These are phyloP conservation scores for Magnusiomyces magnusii DNA, from an alignment of 1,139 yeast species.

Conservation along the genomic window DNA sequence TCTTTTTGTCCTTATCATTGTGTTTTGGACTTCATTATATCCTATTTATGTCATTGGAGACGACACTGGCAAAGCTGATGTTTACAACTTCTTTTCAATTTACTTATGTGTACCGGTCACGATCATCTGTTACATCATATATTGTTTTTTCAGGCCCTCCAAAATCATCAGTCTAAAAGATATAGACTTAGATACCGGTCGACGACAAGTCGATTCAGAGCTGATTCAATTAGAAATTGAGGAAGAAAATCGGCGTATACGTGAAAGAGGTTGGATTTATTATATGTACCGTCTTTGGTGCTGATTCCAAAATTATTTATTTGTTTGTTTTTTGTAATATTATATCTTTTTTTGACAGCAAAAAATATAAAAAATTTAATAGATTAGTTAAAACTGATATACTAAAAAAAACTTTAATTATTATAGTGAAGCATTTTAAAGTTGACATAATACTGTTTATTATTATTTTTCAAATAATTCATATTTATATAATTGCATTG, in stretches of 20 bases:
- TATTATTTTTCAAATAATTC: too few relatives aligned
- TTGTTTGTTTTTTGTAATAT: too few relatives aligned
- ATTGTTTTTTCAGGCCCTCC: slow-evolving; percentile 40
- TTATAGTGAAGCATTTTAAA: too few relatives aligned
- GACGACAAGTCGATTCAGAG: slow-evolving; percentile 46
- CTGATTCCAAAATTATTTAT: slow-evolving; percentile 20
- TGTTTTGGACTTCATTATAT: slow-evolving; percentile 65
- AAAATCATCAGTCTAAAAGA: slow-evolving; percentile 38
- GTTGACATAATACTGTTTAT: too few relatives aligned
- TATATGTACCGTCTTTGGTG: slow-evolving; percentile 41
- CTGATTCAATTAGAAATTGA: slow-evolving; percentile 42
- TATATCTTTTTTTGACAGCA: too few relatives aligned
- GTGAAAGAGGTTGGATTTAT: slow-evolving; percentile 32
- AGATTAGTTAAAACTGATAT: too few relatives aligned
- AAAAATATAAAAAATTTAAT: too few relatives aligned
- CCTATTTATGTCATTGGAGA: slow-evolving; percentile 33
- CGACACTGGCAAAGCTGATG: slow-evolving; percentile 24
- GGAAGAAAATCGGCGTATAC: slow-evolving; percentile 38
- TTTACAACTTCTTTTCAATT: slow-evolving; percentile 41
- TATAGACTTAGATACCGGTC: slow-evolving; percentile 45
- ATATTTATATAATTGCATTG: too few relatives aligned
- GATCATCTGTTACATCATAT: slow-evolving; percentile 40
- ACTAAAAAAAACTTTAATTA: too few relatives aligned
- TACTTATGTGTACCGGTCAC: slow-evolving; percentile 46
- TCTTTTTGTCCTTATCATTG: slow-evolving; percentile 43